phyloP scores from a whole-genome alignment of 768 basidiomycete genomes.

The Podaxis sp. region DNA sequence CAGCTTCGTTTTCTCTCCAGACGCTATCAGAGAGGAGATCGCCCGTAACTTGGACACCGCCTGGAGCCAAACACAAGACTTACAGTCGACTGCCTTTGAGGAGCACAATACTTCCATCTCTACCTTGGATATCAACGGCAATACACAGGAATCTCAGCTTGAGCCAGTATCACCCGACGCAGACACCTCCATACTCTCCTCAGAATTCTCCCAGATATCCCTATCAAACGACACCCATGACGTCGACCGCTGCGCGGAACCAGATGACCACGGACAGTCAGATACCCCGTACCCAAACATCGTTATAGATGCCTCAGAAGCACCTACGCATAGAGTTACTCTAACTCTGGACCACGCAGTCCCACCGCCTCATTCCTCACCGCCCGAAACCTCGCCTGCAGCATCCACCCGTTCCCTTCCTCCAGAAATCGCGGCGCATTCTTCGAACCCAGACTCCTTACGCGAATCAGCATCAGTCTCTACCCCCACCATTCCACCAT shows the following conservation, averaged over 20 bases:
- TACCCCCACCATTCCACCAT: conserved; percentile 6
- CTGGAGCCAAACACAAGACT: conserved; percentile 30
- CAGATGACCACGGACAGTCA: conserved; percentile 10
- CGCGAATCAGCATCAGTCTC: conserved; percentile 12
- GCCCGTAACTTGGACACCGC: conserved; percentile 41
- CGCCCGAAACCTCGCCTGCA: conserved; percentile 13
- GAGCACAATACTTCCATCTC: conserved; percentile 45
- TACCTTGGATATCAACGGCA: conserved; percentile 49
- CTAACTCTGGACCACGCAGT: conserved; percentile 11
- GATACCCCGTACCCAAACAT: conserved; percentile 36
- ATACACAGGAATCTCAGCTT: neutral
- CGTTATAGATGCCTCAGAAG: conserved; percentile 42
- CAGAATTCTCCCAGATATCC: conserved; percentile 39
- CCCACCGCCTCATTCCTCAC: neutral
- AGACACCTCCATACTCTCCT: conserved; percentile 25
- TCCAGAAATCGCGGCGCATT: neutral
- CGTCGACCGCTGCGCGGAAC: neutral
- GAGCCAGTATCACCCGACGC: conserved; percentile 22
- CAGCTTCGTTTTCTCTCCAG: conserved; percentile 53
- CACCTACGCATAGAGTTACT: conserved; percentile 27
- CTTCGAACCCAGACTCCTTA: neutral
- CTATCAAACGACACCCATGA: conserved; percentile 20
- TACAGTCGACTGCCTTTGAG: neutral
- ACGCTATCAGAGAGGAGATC: conserved; percentile 61
- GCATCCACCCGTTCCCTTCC: conserved; percentile 12